These are phyloP conservation scores for Aspergillus ustus DNA, from an alignment of 2,329 filamentous ascomycete genomes.

Conservation along the genomic window DNA sequence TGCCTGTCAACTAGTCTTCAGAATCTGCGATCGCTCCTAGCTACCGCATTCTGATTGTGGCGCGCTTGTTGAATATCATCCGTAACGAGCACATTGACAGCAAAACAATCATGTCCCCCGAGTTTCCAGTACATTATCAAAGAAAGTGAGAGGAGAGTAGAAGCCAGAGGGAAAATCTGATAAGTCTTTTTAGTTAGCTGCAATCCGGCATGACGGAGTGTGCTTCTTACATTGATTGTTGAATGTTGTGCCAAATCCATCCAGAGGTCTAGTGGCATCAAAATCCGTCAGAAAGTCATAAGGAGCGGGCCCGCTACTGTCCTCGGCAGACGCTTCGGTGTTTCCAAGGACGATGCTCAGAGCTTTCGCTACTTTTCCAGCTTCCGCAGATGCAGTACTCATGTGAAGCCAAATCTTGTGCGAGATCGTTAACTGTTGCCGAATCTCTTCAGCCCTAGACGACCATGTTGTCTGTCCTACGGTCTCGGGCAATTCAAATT, in stretches of 20 bases:
- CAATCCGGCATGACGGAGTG: background rate
- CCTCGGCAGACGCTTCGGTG: background rate
- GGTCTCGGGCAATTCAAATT: background rate
- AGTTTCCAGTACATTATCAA: background rate
- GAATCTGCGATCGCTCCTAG: no score
- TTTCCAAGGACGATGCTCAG: constrained; percentile 1
- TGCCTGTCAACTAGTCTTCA: no score
- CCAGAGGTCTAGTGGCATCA: background rate
- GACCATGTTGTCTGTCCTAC: background rate
- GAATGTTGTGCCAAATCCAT: background rate
- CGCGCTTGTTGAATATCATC: background rate
- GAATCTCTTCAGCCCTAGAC: background rate
- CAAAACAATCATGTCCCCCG: background rate
- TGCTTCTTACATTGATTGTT: constrained; percentile 4
- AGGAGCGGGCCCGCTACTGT: background rate
- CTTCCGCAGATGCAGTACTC: background rate
- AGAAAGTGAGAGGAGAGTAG: background rate
- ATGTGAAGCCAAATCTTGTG: background rate
- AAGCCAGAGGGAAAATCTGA: background rate
- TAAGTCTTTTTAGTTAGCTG: background rate
- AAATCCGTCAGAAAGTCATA: background rate
- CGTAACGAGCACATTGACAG: background rate
- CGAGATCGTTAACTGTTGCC: background rate
- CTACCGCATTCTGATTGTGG: no score
- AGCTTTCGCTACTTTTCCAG: constrained; percentile 3